Evolutionary conservation across 805 yeast genomes (phyloP).

Genomic region (Hanseniaspora hatyaiensis): DNA sequence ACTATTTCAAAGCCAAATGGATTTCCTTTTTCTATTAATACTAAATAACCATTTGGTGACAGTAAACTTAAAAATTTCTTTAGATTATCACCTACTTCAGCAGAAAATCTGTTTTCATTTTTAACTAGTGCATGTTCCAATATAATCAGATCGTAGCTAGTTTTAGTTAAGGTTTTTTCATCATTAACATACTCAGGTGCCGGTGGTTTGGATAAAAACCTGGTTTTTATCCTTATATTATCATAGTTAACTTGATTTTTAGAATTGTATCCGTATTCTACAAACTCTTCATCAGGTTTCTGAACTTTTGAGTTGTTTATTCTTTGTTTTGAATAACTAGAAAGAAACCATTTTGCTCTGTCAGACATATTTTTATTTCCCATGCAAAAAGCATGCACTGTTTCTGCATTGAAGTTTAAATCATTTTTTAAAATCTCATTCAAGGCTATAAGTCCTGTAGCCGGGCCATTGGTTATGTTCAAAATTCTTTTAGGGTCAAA

Average conservation of each 20-base stretch:
- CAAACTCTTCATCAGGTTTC: conserved; percentile 20
- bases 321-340: conserved; percentile 50
- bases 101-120: conserved; percentile 50
- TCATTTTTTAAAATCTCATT: conserved; percentile 60
- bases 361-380: conserved; percentile 66
- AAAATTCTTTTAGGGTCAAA: conserved; percentile 59
- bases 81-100: conserved; percentile 57
- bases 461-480: conserved; percentile 84
- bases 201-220: conserved; percentile 44
- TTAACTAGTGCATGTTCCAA: conserved; percentile 67
- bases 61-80: conserved; percentile 48
- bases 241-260: conserved; percentile 48
- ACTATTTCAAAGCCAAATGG: conserved; percentile 79
- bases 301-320: conserved; percentile 21
- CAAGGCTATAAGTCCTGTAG: conserved; percentile 77
- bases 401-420: conserved; percentile 44
- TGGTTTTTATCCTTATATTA: conserved; percentile 42
- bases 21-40: conserved; percentile 77
- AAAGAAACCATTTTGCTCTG: conserved; percentile 64
- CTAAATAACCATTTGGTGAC: conserved; percentile 68
- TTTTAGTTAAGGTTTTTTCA: conserved; percentile 20
- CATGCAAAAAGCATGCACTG: conserved; percentile 59
- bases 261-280: conserved; percentile 27
- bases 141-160: conserved; percentile 67
- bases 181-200: conserved; percentile 17